These are phyloP conservation scores for Ogataea trehaloabstinens DNA, from an alignment of 805 yeast genomes.

Conservation along the genomic window DNA sequence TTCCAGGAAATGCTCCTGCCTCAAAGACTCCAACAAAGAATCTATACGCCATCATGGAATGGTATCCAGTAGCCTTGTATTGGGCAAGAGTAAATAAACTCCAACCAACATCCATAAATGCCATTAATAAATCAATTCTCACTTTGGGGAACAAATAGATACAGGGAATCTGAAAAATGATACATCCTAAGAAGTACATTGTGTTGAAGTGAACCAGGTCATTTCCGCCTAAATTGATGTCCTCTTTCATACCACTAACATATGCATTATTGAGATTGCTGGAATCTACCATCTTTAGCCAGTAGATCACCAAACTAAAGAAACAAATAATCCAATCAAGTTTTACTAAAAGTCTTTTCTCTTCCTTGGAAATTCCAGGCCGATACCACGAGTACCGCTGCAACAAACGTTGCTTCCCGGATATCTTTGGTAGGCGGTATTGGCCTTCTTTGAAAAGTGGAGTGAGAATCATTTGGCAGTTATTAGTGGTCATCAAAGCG, in stretches of 20 bases:
- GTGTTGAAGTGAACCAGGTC: constrained; percentile 2
- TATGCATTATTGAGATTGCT: constrained; percentile 53
- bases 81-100: background rate
- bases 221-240: constrained; percentile 6
- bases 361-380: background rate
- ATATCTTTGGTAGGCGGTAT: background rate
- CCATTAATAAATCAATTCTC: background rate
- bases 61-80: background rate
- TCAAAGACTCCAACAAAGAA: constrained; percentile 36
- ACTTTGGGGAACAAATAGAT: background rate
- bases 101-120: background rate
- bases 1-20: constrained; percentile 35
- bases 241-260: constrained; percentile 61
- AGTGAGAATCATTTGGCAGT: too few species aligned
- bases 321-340: background rate
- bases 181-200: constrained; percentile 36
- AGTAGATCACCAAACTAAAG: background rate
- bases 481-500: too few species aligned
- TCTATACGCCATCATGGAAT: constrained; percentile 23
- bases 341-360: background rate
- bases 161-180: constrained; percentile 56
- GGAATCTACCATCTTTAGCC: constrained; percentile 51
- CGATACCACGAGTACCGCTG: background rate
- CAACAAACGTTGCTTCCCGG: background rate
- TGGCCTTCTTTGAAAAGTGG: background rate